Evolutionary conservation across 2,329 filamentous ascomycete species (phyloP).

Genomic region (Nectriaceae sp.): DNA sequence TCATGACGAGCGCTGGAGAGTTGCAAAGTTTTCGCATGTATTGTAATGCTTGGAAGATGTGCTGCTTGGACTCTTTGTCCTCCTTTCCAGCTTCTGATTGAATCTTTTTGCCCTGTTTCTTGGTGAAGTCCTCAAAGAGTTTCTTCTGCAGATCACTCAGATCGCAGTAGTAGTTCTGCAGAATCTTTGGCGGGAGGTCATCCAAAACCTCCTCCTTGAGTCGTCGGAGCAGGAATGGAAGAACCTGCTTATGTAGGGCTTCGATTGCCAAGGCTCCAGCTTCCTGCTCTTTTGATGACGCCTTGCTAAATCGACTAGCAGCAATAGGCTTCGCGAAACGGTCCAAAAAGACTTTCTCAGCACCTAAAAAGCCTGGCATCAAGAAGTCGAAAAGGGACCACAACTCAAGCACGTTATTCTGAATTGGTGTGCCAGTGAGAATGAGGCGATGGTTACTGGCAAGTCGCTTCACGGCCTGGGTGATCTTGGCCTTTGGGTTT

Average conservation of each 20-base stretch:
- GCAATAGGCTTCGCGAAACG: constrained; percentile 94
- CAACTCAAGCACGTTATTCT: constrained; percentile 95
- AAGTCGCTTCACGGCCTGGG: constrained; percentile 86
- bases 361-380: constrained; percentile 97
- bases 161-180: constrained; percentile 99
- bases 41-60: constrained; percentile 98
- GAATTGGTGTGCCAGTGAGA: constrained; percentile 93
- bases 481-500: constrained; percentile 96
- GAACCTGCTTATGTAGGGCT: constrained; percentile 96
- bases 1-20: constrained; percentile 93
- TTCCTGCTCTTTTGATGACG: constrained; percentile 97
- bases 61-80: constrained; percentile 93
- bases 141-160: constrained; percentile 92
- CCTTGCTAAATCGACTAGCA: constrained; percentile 92
- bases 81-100: constrained; percentile 79
- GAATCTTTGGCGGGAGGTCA: constrained; percentile 94
- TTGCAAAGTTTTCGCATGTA: constrained; percentile 99
- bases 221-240: constrained; percentile 93
- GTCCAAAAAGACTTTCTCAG: constrained; percentile 93
- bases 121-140: constrained; percentile 94
- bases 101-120: constrained; percentile 88
- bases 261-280: constrained; percentile 94
- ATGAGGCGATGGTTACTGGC: constrained; percentile 93
- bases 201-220: constrained; percentile 97
- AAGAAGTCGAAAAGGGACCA: constrained; percentile 99